A percentile compares a stretch with the other conserved stretches of the same genome.
Conservation (phyloP, 2,329 filamentous ascomycete species). For the Alternaria viburni region DNA sequence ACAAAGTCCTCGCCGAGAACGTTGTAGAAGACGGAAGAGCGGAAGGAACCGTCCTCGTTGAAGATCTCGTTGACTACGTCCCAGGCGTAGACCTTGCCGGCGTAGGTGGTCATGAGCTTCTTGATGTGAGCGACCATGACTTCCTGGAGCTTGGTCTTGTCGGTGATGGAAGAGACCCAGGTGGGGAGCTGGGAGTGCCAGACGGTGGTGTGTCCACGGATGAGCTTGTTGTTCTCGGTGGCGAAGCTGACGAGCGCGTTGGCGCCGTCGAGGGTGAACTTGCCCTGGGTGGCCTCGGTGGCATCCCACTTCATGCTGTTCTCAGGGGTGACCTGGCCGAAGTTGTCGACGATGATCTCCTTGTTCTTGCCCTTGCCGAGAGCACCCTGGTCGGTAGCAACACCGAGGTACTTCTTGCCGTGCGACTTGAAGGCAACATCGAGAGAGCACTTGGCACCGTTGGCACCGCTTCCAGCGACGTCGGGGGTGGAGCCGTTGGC, state of each 20-base stretch:
- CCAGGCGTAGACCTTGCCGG: slow-evolving; percentile 68
- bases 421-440: slow-evolving; percentile 64
- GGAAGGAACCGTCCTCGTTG: slow-evolving; percentile 64
- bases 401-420: slow-evolving; percentile 71
- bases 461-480: slow-evolving; percentile 20
- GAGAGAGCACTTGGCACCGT: slow-evolving; percentile 46
- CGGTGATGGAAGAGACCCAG: slow-evolving; percentile 65
- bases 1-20: slow-evolving; percentile 75
- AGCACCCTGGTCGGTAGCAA: slow-evolving; percentile 61
- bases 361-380: slow-evolving; percentile 59
- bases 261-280: slow-evolving; percentile 63
- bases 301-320: slow-evolving; percentile 75
- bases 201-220: slow-evolving; percentile 69
- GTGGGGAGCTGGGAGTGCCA: slow-evolving; percentile 62
- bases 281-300: slow-evolving; percentile 55
- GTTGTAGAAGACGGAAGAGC: slow-evolving; percentile 68
- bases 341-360: slow-evolving; percentile 66
- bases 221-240: slow-evolving; percentile 59
- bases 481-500: slow-evolving; percentile 10
- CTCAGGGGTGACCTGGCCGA: slow-evolving; percentile 70
- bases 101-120: slow-evolving; percentile 64
- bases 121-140: slow-evolving; percentile 68
- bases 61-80: slow-evolving; percentile 55
- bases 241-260: slow-evolving; percentile 69
- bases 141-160: slow-evolving; percentile 58